Conservation (phyloP, 2,329 filamentous ascomycete genomes). For the Epichloe hybrida region DNA sequence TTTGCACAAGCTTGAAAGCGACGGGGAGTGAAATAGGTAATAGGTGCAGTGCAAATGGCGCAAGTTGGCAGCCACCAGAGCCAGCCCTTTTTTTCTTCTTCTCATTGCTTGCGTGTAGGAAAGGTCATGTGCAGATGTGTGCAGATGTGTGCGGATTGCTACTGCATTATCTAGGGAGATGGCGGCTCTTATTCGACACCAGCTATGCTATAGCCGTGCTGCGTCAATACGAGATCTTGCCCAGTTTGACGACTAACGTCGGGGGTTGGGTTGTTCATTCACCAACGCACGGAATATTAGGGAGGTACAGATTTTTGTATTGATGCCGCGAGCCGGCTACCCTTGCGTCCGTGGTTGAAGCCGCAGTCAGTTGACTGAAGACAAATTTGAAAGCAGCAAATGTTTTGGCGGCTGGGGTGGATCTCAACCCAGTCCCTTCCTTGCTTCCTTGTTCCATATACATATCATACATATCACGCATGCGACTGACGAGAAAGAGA, state of each 20-base stretch:
- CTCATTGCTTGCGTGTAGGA: too few relatives aligned
- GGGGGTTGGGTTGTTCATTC: too few relatives aligned
- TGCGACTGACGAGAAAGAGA: background rate
- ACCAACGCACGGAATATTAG: too few relatives aligned
- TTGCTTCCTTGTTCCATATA: background rate
- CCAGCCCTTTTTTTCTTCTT: background rate
- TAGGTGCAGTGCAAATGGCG: background rate
- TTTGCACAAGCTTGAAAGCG: background rate
- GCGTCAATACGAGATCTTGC: too few relatives aligned
- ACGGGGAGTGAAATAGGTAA: background rate
- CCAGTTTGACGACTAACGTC: too few relatives aligned
- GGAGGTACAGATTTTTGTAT: too few relatives aligned
- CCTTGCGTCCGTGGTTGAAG: background rate
- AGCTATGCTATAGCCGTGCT: too few relatives aligned
- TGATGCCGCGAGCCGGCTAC: too few relatives aligned
- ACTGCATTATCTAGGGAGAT: too few relatives aligned
- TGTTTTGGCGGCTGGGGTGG: background rate
- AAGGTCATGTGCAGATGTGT: too few relatives aligned
- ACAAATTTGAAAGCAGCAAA: background rate
- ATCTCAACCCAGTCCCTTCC: background rate
- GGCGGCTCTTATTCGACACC: too few relatives aligned
- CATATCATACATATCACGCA: background rate
- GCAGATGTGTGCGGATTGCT: too few relatives aligned
- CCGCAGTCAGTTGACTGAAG: background rate
- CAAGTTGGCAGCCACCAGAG: background rate